Conservation (phyloP, 2,329 filamentous ascomycete species). For the Epichloe brachyelytri region DNA sequence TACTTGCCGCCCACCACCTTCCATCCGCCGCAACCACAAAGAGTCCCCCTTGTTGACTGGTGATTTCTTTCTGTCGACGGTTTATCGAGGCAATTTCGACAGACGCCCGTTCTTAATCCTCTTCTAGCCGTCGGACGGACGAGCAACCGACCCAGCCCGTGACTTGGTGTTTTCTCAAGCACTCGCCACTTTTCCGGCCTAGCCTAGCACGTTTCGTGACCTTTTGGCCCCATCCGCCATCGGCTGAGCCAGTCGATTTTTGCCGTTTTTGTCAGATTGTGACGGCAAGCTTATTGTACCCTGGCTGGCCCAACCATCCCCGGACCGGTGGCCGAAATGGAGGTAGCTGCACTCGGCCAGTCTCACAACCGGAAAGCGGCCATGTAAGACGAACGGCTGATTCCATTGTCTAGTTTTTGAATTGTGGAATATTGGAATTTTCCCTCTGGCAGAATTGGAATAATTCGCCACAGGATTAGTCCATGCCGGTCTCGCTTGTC, state of each 20-base stretch:
- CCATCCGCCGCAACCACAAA: neutral
- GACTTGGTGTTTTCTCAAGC: neutral
- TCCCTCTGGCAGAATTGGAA: neutral
- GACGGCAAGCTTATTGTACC: neutral
- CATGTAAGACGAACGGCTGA: slow-evolving; percentile 1
- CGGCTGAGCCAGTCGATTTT: neutral
- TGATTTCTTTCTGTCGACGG: neutral
- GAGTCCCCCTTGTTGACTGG: neutral
- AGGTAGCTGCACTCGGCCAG: slow-evolving; percentile 4
- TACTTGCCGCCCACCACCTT: neutral
- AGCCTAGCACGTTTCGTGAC: neutral
- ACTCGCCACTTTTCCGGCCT: neutral
- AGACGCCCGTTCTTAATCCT: too few species aligned
- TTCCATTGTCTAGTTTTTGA: neutral
- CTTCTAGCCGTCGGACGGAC: neutral
- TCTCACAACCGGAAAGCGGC: slow-evolving; percentile 2
- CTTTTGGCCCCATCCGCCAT: neutral
- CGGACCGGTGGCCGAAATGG: slow-evolving; percentile 5
- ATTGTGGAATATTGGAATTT: neutral
- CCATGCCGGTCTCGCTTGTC: neutral
- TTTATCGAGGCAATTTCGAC: slow-evolving; percentile 2
- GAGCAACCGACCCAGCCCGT: neutral
- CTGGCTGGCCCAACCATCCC: neutral
- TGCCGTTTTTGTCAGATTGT: neutral
- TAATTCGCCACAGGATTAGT: neutral